phyloP scores from a whole-genome alignment of 2,329 filamentous ascomycete genomes.

The Colletotrichum sidae region DNA sequence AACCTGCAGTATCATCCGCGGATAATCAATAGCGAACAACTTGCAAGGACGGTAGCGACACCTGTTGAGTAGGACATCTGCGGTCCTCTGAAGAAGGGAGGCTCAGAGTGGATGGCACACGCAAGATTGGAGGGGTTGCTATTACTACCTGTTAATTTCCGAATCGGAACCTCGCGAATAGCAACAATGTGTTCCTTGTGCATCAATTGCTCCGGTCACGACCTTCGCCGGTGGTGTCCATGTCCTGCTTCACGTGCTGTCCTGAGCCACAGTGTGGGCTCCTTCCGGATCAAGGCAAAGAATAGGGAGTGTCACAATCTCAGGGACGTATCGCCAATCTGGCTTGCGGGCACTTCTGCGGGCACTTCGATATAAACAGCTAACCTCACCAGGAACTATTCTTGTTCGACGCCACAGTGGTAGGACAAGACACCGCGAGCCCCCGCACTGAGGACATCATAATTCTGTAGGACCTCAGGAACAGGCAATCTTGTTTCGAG shows the following conservation, averaged over 20 bases:
- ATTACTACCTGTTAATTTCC: constrained; percentile 3
- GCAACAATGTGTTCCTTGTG: neutral
- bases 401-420: neutral
- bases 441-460: neutral
- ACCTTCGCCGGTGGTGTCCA: too few relatives aligned
- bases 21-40: neutral
- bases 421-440: constrained; percentile 19
- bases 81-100: neutral
- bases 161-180: neutral
- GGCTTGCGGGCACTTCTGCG: too few relatives aligned
- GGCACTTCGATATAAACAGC: too few relatives aligned
- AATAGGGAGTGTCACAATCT: too few relatives aligned
- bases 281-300: too few relatives aligned
- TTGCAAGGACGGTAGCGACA: too few relatives aligned
- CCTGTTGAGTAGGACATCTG: too few relatives aligned
- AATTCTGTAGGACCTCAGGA: constrained; percentile 21
- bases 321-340: too few relatives aligned
- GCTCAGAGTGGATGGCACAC: neutral
- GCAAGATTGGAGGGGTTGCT: neutral
- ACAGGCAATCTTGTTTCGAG: constrained; percentile 34
- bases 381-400: too few relatives aligned
- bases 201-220: neutral
- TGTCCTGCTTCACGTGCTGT: neutral
- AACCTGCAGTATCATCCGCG: neutral
- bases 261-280: too few relatives aligned